These are phyloP conservation scores for Penicillium lagena DNA, from an alignment of 495 filamentous ascomycete genomes.

Conservation along the genomic window DNA sequence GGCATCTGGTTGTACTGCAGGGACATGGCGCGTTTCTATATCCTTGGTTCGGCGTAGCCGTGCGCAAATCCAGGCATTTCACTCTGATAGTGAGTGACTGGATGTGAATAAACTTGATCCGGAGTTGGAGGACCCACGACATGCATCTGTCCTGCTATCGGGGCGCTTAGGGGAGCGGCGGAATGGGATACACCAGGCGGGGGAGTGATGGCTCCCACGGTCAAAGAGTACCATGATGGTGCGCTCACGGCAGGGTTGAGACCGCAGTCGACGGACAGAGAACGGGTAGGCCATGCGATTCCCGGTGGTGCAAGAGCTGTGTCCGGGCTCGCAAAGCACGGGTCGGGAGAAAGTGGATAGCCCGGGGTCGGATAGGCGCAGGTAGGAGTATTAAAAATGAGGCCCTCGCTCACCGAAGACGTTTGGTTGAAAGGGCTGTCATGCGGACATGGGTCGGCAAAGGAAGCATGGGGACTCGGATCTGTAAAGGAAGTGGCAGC, in stretches of 20 bases:
- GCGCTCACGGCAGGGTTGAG: conserved; percentile 12
- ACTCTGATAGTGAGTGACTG: conserved; percentile 8
- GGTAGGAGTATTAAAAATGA: conserved; percentile 16
- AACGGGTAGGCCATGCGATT: conserved; percentile 12
- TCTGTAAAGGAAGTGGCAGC: no score
- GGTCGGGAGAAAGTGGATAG: conserved; percentile 22
- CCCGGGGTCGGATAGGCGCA: conserved; percentile 12
- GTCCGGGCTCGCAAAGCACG: conserved; percentile 17
- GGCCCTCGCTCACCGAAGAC: conserved; percentile 14
- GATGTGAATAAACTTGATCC: conserved; percentile 12
- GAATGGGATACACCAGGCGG: conserved; percentile 19
- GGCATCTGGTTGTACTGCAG: conserved; percentile 24
- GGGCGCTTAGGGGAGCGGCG: conserved; percentile 18
- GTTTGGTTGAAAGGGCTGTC: conserved; percentile 3
- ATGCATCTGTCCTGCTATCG: conserved; percentile 15
- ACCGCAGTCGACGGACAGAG: conserved; percentile 20
- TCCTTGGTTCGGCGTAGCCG: conserved; percentile 19
- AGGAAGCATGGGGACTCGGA: no score
- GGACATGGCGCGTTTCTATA: conserved; percentile 29
- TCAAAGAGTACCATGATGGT: conserved; percentile 28
- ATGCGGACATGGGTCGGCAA: no score
- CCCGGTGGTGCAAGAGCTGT: conserved; percentile 6
- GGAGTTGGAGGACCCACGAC: conserved; percentile 13
- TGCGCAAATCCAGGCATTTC: conserved; percentile 15
- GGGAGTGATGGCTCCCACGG: conserved; percentile 24